phyloP scores from a whole-genome alignment of 140 eudicot species.

The Cichorium intybus region DNA sequence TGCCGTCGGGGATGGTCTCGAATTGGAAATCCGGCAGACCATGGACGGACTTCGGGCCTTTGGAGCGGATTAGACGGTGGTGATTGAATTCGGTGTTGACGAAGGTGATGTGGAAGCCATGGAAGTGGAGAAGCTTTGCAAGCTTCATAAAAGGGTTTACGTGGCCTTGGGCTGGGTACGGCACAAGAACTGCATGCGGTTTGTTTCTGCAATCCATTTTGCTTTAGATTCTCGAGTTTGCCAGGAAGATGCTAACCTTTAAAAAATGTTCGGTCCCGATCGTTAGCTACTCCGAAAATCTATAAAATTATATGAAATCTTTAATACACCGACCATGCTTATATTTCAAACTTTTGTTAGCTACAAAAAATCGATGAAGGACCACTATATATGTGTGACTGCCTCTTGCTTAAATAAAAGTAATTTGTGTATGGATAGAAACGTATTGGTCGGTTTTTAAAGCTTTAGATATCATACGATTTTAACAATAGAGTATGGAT shows the following conservation, averaged over 20 bases:
- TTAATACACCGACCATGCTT: too few species aligned
- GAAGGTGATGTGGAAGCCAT: conserved; percentile 52
- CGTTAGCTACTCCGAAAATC: too few species aligned
- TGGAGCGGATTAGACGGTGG: conserved; percentile 42
- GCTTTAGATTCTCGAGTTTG: not conserved
- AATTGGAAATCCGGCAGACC: conserved; percentile 45
- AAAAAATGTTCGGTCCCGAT: not conserved
- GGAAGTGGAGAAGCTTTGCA: conserved; percentile 53
- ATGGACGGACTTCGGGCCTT: conserved; percentile 39
- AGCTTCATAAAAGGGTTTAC: conserved; percentile 55
- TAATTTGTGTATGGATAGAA: too few species aligned
- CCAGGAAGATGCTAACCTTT: not conserved
- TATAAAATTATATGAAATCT: too few species aligned
- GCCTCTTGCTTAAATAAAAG: too few species aligned
- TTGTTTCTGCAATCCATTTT: conserved; percentile 24
- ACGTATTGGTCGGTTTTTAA: too few species aligned
- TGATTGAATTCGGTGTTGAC: too few species aligned
- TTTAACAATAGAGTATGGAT: too few species aligned
- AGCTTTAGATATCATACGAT: not conserved
- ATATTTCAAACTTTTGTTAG: too few species aligned
- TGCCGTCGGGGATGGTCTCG: conserved; percentile 52
- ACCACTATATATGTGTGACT: too few species aligned
- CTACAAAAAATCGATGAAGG: too few species aligned
- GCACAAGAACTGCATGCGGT: conserved; percentile 46
- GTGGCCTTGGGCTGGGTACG: conserved; percentile 60